Evolutionary conservation across 108 stramenopile genomes (phyloP).

Genomic region (Epithemia pelagica): DNA sequence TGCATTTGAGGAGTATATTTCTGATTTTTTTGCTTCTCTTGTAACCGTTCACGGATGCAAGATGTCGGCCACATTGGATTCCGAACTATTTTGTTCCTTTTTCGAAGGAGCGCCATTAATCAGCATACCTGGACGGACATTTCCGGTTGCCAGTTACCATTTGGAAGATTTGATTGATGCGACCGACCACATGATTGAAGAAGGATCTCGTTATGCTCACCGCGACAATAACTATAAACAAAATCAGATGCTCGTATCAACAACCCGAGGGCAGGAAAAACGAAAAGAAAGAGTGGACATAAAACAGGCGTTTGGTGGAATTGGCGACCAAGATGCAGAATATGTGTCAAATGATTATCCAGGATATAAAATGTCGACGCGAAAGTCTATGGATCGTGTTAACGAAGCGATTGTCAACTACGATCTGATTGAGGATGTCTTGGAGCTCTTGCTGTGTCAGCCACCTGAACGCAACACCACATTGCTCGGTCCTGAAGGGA

Average conservation of each 20-base stretch:
- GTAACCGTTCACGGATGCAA: too few species aligned
- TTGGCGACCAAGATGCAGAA: constrained; percentile 14
- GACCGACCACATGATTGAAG: constrained; percentile 74
- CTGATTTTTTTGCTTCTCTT: neutral
- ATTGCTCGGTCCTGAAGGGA: constrained; percentile 35
- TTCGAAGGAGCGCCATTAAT: constrained; percentile 69
- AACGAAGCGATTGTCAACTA: constrained; percentile 65
- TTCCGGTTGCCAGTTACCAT: constrained; percentile 61
- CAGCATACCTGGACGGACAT: constrained; percentile 75
- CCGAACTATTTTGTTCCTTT: constrained; percentile 64
- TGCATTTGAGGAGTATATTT: neutral
- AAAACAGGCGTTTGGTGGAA: constrained; percentile 23
- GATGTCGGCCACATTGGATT: constrained; percentile 92
- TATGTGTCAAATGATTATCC: constrained; percentile 34
- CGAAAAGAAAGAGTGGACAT: constrained; percentile 18
- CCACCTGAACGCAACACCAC: constrained; percentile 16
- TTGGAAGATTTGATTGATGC: constrained; percentile 86
- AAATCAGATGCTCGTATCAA: constrained; percentile 47
- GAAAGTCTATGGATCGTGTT: constrained; percentile 62
- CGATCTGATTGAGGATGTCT: constrained; percentile 69
- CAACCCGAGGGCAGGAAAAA: constrained; percentile 54
- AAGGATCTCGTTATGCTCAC: constrained; percentile 59
- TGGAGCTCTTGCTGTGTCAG: constrained; percentile 38
- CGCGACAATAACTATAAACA: constrained; percentile 22
- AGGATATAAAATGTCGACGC: constrained; percentile 58